Conservation (phyloP, 2,329 filamentous ascomycete genomes). For the Fusarium brachygibbosum region DNA sequence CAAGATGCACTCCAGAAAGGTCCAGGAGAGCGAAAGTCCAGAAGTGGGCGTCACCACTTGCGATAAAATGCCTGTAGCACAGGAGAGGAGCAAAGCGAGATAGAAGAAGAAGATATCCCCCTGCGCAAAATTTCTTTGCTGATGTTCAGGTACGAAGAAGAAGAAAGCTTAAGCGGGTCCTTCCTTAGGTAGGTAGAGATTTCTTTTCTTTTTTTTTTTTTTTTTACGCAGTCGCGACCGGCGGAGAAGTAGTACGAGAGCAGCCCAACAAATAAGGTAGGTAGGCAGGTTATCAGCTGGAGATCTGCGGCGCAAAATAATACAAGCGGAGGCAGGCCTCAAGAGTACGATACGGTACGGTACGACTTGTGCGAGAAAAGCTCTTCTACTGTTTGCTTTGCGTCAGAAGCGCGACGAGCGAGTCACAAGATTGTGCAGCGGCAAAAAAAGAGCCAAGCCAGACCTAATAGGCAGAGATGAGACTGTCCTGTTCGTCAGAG, state of each 20-base stretch:
- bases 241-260: conserved; percentile 44
- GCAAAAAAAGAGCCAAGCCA: conserved; percentile 22
- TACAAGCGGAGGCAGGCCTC: conserved; percentile 47
- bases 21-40: conserved; percentile 25
- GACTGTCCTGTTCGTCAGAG: conserved; percentile 18
- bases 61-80: conserved; percentile 36
- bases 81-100: conserved; percentile 29
- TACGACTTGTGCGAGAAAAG: conserved; percentile 46
- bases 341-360: conserved; percentile 46
- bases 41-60: conserved; percentile 28
- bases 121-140: conserved; percentile 30
- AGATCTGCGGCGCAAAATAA: conserved; percentile 36
- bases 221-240: conserved; percentile 50
- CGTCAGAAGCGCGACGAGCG: conserved; percentile 47
- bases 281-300: conserved; percentile 18
- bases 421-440: conserved; percentile 47
- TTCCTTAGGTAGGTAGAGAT: conserved; percentile 23
- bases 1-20: conserved; percentile 35
- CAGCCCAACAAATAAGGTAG: conserved; percentile 15
- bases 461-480: conserved; percentile 12
- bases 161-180: conserved; percentile 39
- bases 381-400: conserved; percentile 49
- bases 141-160: conserved; percentile 41
- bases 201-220: conserved; percentile 40
- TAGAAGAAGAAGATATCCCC: conserved; percentile 23